Evolutionary conservation across 768 basidiomycete species (phyloP), one percentile per base, ranked within the genome.

Genomic region (Agaricus subrufescens): DNA sequence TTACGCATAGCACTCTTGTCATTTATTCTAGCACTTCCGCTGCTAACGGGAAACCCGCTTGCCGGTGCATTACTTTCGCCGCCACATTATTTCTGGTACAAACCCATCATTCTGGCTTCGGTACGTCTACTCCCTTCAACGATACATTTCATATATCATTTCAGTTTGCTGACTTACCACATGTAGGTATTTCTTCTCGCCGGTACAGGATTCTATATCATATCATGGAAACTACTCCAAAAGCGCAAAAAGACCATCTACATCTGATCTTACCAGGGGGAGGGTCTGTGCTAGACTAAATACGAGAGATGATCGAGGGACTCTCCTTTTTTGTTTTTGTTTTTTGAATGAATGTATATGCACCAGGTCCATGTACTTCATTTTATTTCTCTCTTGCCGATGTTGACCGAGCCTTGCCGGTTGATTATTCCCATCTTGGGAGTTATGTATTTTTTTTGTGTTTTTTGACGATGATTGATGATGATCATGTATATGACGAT

Each of bases 31-130:
- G 72, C 77, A 12, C 71, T 82, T 54, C 75, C 79, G 1, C 58
- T 77, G 40, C 63, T 78, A 27, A 77, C 73, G 10, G 81, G 82
- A 3, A 79, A 77, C 50, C 83, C 82, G 1, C 75, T 84, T 46
- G 73, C 75, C 26, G 82, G 82, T 15, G 79, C 79, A 0, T 62
- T 83, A 15, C 66, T 81, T 30, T 71, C 73, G 9, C 61, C 74
- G 7, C 66, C 70, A 7, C 64, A 66, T 15, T 69, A 73, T 50
- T 47, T 56, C 4, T 80, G 78, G 78, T 68, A 69, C 55, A 65
- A 69, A 29, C 75, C 78, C 23, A 61, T 80, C 0, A 71, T 76
- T 27, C 78, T 80, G 56, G 73, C 76, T 44, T 72, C 74, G 30
- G 78, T 79, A 60, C 26, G 54, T 2, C 23, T 42, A 3, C 29